These are phyloP conservation scores for Rosa rugosa DNA, from an alignment of 306 rosid species.

Conservation along the genomic window DNA sequence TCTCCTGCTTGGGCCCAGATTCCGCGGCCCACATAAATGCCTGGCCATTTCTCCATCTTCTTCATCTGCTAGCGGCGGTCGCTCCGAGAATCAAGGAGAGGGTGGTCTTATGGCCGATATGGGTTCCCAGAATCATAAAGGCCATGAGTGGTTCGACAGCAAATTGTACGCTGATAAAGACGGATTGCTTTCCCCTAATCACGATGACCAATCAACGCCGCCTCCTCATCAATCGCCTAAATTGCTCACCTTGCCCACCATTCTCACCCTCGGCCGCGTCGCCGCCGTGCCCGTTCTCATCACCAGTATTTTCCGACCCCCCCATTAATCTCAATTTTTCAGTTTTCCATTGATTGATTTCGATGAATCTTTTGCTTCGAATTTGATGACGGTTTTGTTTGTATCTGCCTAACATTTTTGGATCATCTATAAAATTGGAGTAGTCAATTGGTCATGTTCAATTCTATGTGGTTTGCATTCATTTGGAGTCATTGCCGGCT, in stretches of 20 bases:
- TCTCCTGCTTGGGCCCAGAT: constrained; percentile 33
- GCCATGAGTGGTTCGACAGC: constrained; percentile 37
- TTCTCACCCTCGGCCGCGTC: constrained; percentile 87
- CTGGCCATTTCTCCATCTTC: neutral
- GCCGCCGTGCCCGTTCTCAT: constrained; percentile 87
- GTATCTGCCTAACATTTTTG: neutral
- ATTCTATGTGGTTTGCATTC: neutral
- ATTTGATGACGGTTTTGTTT: neutral
- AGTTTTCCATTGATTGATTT: neutral
- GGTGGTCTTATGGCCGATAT: constrained; percentile 42
- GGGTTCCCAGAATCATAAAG: constrained; percentile 52
- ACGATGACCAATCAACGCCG: constrained; percentile 16
- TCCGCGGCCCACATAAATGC: constrained; percentile 21
- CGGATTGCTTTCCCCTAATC: constrained; percentile 30
- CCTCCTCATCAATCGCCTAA: constrained; percentile 36
- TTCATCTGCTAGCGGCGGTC: neutral
- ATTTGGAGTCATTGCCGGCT: too few relatives aligned
- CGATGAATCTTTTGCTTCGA: neutral
- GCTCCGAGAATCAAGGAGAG: constrained; percentile 29
- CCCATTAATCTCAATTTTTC: neutral
- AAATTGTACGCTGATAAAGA: constrained; percentile 24
- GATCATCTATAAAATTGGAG: neutral
- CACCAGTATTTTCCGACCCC: constrained; percentile 50
- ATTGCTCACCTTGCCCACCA: constrained; percentile 85
- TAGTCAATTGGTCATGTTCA: too few relatives aligned